phyloP scores from a whole-genome alignment of 495 filamentous ascomycete genomes.

The Penicillium herquei region DNA sequence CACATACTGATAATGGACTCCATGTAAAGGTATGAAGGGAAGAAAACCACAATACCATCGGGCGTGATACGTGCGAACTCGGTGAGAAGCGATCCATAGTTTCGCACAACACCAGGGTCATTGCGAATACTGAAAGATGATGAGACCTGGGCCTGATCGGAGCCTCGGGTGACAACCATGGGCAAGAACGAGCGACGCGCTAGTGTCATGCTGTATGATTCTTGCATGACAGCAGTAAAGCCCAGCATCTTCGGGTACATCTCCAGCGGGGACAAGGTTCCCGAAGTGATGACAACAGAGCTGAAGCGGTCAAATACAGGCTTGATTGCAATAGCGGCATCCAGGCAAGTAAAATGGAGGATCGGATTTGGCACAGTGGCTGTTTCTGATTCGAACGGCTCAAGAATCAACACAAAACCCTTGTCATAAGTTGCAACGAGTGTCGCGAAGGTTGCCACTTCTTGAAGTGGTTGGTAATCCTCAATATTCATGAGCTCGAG shows the following conservation, averaged over 20 bases:
- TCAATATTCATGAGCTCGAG: conserved; percentile 97
- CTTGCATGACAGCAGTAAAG: conserved; percentile 86
- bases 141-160: conserved; percentile 87
- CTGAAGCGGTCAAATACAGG: conserved; percentile 96
- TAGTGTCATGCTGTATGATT: conserved; percentile 96
- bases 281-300: conserved; percentile 98
- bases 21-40: conserved; percentile 99
- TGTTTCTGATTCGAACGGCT: conserved; percentile 93
- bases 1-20: conserved; percentile 98
- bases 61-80: conserved; percentile 95
- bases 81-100: conserved; percentile 88
- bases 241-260: conserved; percentile 99
- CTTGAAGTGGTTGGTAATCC: conserved; percentile 94
- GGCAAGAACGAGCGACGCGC: conserved; percentile 93
- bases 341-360: conserved; percentile 92
- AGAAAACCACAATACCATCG: conserved; percentile 98
- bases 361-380: conserved; percentile 95
- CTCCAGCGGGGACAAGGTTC: conserved; percentile 93
- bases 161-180: conserved; percentile 94
- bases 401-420: conserved; percentile 92
- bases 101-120: conserved; percentile 89
- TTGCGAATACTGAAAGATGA: conserved; percentile 93
- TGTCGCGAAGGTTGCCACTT: conserved; percentile 98
- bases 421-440: conserved; percentile 96
- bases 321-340: conserved; percentile 97